These are phyloP conservation scores for Cucurbita argyrosperma DNA, from an alignment of 306 rosid species.

Conservation along the genomic window DNA sequence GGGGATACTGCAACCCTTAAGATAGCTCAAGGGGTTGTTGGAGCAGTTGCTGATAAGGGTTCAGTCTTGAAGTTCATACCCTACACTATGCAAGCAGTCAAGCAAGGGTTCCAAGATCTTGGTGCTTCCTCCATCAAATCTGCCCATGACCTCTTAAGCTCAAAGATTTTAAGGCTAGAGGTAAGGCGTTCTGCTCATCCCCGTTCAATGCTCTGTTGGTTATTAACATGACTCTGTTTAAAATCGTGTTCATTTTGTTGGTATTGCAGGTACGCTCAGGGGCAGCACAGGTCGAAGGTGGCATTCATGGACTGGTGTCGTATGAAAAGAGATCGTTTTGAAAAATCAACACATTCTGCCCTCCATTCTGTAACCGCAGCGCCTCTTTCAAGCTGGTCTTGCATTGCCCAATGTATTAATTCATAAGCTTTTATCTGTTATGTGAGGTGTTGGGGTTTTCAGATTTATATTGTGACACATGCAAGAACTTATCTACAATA, in stretches of 20 bases:
- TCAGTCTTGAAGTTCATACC: slow-evolving; percentile 81
- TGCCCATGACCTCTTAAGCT: slow-evolving; percentile 76
- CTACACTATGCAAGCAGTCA: slow-evolving; percentile 90
- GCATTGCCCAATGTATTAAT: background rate
- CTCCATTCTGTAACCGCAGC: background rate
- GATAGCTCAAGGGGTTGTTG: slow-evolving; percentile 94
- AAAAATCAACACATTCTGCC: background rate
- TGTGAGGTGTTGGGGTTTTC: background rate
- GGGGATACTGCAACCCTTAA: slow-evolving; percentile 79
- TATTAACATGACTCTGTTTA: background rate
- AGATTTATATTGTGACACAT: background rate
- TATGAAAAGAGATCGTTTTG: slow-evolving; percentile 72
- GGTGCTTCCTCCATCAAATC: slow-evolving; percentile 77
- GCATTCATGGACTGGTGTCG: slow-evolving; percentile 74
- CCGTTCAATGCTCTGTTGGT: background rate
- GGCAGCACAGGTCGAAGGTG: slow-evolving; percentile 97
- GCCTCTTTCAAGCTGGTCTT: background rate
- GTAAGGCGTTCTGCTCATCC: slow-evolving; percentile 20
- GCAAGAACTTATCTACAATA: background rate
- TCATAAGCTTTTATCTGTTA: no score
- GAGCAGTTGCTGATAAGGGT: slow-evolving; percentile 88
- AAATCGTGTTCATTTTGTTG: background rate
- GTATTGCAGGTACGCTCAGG: slow-evolving; percentile 60
- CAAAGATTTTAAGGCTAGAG: slow-evolving; percentile 67
- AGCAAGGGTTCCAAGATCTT: slow-evolving; percentile 94